Percentiles rank a stretch among this genome's conserved stretches.
These are phyloP conservation scores for Verticillium nubilum DNA, from an alignment of 2,329 filamentous ascomycete genomes.

Conservation along the genomic window DNA sequence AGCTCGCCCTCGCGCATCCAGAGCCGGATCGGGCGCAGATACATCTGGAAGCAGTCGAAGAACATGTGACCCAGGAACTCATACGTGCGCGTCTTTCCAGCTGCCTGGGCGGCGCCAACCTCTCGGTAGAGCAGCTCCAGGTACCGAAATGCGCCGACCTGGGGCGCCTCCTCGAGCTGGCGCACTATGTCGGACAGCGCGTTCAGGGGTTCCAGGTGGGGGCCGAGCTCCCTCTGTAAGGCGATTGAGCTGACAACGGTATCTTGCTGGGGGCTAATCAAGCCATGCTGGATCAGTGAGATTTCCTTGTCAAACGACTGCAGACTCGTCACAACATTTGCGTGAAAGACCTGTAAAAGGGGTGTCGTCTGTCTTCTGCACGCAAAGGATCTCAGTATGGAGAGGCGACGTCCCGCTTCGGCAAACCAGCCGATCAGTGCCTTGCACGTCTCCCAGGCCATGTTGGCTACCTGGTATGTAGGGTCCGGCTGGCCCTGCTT, in stretches of 20 bases:
- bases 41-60: constrained; percentile 75
- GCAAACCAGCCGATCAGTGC: constrained; percentile 42
- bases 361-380: constrained; percentile 41
- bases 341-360: constrained; percentile 67
- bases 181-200: constrained; percentile 57
- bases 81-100: constrained; percentile 58
- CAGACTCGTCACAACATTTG: constrained; percentile 54
- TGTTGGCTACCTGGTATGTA: constrained; percentile 39
- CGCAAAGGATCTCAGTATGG: constrained; percentile 38
- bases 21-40: constrained; percentile 68
- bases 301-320: constrained; percentile 52
- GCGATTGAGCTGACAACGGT: constrained; percentile 62
- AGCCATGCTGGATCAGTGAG: constrained; percentile 53
- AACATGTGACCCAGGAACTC: constrained; percentile 63
- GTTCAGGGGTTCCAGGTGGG: constrained; percentile 48
- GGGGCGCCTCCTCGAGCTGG: constrained; percentile 44
- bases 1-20: constrained; percentile 85
- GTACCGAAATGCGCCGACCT: constrained; percentile 59
- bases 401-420: constrained; percentile 39
- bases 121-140: constrained; percentile 73
- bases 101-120: constrained; percentile 63
- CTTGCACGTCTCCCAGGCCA: constrained; percentile 44
- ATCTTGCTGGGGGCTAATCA: constrained; percentile 47
- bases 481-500: constrained; percentile 29
- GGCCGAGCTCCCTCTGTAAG: constrained; percentile 52